These are phyloP conservation scores for Raphanus hybrid DNA, from an alignment of 441 rosid species.

Conservation along the genomic window DNA sequence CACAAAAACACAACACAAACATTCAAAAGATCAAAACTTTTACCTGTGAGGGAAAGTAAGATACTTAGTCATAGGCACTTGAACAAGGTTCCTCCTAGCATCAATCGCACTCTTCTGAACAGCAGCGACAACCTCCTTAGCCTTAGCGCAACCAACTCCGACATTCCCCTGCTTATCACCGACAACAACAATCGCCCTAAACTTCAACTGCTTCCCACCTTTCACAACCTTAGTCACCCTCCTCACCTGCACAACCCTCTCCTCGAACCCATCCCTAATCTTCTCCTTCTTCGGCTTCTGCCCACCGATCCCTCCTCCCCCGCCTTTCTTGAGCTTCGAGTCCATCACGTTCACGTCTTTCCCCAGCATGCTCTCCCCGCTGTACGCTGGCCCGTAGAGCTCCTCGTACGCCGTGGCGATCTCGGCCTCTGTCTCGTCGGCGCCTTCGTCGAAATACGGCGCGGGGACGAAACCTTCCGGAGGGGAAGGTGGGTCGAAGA, in stretches of 20 bases:
- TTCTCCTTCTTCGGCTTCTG: conserved; percentile 65
- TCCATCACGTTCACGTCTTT: conserved; percentile 75
- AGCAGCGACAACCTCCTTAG: conserved; percentile 82
- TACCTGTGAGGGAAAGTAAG: conserved; percentile 90
- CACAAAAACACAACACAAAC: conserved; percentile 1
- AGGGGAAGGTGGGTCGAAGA: conserved; percentile 67
- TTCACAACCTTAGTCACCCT: conserved; percentile 90
- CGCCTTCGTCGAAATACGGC: conserved; percentile 77
- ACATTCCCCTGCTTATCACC: conserved; percentile 87
- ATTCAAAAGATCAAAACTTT: conserved; percentile 1
- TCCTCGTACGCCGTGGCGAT: conserved; percentile 81
- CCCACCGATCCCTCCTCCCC: conserved; percentile 54
- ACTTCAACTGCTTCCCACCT: conserved; percentile 89
- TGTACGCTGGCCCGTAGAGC: conserved; percentile 78
- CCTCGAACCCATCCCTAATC: conserved; percentile 80
- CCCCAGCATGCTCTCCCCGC: conserved; percentile 68
- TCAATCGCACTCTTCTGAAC: conserved; percentile 81
- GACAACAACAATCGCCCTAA: conserved; percentile 84
- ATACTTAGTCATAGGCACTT: conserved; percentile 93
- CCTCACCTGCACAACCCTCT: conserved; percentile 84
- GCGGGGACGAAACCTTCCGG: conserved; percentile 68
- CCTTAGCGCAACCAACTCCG: conserved; percentile 94
- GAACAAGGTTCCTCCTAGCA: conserved; percentile 76
- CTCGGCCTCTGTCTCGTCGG: conserved; percentile 70
- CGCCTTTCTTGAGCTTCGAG: conserved; percentile 56